Conservation (phyloP, 257 asterid species). For the Eucommia ulmoides region DNA sequence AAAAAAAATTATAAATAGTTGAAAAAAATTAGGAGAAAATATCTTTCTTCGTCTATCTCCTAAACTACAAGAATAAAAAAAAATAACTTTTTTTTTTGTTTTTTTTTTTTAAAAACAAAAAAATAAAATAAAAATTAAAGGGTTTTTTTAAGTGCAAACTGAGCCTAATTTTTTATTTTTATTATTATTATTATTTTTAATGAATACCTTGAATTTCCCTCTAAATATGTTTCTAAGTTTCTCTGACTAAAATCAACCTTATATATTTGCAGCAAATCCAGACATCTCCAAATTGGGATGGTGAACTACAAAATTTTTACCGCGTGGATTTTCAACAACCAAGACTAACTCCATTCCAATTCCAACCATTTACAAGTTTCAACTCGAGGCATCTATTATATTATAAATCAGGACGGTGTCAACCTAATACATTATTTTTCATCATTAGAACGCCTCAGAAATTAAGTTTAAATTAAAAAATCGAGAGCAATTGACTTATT, state of each 20-base stretch:
- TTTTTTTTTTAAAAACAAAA: too few species aligned
- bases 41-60: too few species aligned
- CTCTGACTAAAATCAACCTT: not conserved
- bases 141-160: too few species aligned
- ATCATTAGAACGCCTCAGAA: not conserved
- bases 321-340: constrained; percentile 55
- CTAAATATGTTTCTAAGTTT: not conserved
- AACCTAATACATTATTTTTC: too few species aligned
- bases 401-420: too few species aligned
- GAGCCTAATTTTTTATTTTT: not conserved
- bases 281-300: constrained; percentile 44
- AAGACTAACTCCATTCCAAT: constrained; percentile 35
- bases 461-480: not conserved
- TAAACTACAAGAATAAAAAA: too few species aligned
- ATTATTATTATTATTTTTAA: not conserved
- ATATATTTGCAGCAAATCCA: constrained; percentile 37
- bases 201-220: not conserved
- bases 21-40: too few species aligned
- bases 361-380: constrained; percentile 58
- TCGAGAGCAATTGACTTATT: not conserved
- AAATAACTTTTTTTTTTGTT: too few species aligned
- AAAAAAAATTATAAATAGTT: too few species aligned
- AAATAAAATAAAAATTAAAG: too few species aligned
- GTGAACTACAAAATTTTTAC: constrained; percentile 48
- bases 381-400: not conserved